Evolutionary conservation across 768 basidiomycete species (phyloP), one percentile per base, ranked within the genome.

Genomic region (Imleria badia): DNA sequence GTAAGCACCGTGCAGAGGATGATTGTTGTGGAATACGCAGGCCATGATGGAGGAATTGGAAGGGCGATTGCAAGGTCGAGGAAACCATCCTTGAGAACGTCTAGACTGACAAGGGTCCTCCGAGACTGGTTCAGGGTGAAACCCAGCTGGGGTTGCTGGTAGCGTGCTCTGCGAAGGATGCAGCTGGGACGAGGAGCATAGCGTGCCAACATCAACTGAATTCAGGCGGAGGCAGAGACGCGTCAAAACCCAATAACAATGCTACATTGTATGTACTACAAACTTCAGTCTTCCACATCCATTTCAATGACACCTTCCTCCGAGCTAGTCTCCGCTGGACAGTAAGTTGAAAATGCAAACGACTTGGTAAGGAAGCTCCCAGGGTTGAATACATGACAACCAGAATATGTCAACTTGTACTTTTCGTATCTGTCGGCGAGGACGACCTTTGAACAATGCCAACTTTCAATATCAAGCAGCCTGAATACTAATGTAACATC

Each of bases 301-400:
- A 76, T 66, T 13, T 77, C 72, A 45, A 80, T 64, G n/a, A 75
- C 57, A 54, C 78, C 91, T 74, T 90, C 87, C 68, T 94, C 91
- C 0, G 94, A 95, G 65, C 91, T 87, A 39, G 82, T 73, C 55
- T 87, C 87, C 3, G 90, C 83, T 13, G 95, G 95, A 54, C 87
- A 90, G 62, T 95, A 99, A 3, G 93, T 90, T 12, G 89, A 92
- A 76, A 98, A 98, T 6, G 83, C 80, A 60, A 92, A 89, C 6
- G 87, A 81, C 45, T 83, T 87, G 6, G 91, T 85, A 14, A 94
- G 78, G 67, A 98, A 98, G 46, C 88, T 86, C 19, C 97, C 95
- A 0, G 97, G 97, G 69, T 99, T 99, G 79, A 98, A 94, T 26
- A 98, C 97, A 72, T 98, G 97, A 64, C 97, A 98, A 12, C 94